Percentiles rank a stretch among this genome's conserved stretches.
These are phyloP conservation scores for Corchorus capsularis DNA, from an alignment of 345 rosid species.

Conservation along the genomic window DNA sequence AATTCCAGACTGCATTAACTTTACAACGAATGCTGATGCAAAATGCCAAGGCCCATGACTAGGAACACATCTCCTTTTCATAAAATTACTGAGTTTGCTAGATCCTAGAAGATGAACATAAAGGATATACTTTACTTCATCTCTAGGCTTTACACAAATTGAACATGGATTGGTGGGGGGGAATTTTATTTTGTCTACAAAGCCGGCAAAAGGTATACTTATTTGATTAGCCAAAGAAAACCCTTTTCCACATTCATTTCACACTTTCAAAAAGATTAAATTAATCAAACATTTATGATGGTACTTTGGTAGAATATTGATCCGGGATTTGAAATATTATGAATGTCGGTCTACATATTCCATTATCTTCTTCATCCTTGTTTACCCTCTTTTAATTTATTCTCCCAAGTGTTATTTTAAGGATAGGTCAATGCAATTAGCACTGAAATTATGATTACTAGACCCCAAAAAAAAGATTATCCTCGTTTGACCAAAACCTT, in stretches of 20 bases:
- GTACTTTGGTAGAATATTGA: no score
- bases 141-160: neutral
- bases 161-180: neutral
- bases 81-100: neutral
- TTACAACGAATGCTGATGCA: constrained; percentile 11
- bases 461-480: neutral
- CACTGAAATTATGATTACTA: neutral
- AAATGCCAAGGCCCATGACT: constrained; percentile 1
- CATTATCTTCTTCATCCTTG: neutral
- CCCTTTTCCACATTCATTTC: neutral
- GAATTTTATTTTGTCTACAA: neutral
- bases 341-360: neutral
- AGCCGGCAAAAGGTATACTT: constrained; percentile 9
- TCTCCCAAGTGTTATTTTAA: neutral
- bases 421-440: neutral
- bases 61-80: neutral
- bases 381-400: neutral
- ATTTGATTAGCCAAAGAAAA: neutral
- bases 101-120: neutral
- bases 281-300: neutral
- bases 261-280: neutral
- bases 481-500: constrained; percentile 11
- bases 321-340: neutral
- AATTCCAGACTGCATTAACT: neutral
- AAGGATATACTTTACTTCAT: constrained; percentile 13